Evolutionary conservation across 345 rosid species (phyloP).

Genomic region (Litchi chinensis): DNA sequence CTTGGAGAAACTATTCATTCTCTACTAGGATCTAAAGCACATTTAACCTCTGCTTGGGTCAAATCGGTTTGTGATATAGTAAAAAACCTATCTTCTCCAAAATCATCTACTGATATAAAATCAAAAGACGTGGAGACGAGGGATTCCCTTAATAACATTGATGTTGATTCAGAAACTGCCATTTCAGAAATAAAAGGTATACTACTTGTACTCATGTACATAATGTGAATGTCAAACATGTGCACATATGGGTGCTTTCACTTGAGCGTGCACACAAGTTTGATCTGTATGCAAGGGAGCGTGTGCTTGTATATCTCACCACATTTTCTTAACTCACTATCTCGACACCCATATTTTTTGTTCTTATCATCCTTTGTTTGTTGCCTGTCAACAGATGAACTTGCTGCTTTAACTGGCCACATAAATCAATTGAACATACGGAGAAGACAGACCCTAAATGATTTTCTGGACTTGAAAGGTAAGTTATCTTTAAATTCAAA

Average conservation of each 20-base stretch:
- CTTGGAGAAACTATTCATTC: conserved; percentile 65
- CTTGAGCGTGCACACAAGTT: background rate
- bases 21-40: conserved; percentile 62
- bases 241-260: no score
- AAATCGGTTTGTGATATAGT: conserved; percentile 58
- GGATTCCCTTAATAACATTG: conserved; percentile 8
- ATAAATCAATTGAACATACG: conserved; percentile 51
- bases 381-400: conserved; percentile 49
- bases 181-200: conserved; percentile 47
- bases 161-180: conserved; percentile 31
- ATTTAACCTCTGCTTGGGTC: conserved; percentile 62
- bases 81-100: conserved; percentile 31
- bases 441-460: conserved; percentile 70
- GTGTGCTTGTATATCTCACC: background rate
- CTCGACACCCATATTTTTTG: background rate
- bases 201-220: background rate
- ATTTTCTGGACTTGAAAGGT: conserved; percentile 82
- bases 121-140: background rate
- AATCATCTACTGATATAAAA: conserved; percentile 15
- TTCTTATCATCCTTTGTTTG: conserved; percentile 9
- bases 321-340: background rate
- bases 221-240: no score
- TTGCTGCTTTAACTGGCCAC: conserved; percentile 37
- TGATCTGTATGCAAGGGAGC: background rate
- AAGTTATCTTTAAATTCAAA: conserved; percentile 13